phyloP scores from a whole-genome alignment of 306 rosid species.

The Casuarina glauca region DNA sequence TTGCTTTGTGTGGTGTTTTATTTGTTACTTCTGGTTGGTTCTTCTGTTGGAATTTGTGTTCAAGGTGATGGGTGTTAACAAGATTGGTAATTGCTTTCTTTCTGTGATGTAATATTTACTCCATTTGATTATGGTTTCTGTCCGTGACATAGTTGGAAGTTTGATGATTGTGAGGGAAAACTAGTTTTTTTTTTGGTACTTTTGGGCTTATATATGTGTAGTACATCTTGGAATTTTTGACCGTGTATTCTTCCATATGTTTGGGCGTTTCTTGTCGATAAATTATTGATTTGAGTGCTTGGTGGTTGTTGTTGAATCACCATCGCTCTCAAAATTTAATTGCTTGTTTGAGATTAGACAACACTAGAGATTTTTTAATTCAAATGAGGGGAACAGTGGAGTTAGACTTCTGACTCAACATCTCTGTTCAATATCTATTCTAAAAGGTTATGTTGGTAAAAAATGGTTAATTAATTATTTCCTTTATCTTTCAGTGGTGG shows the following conservation, averaged over 20 bases:
- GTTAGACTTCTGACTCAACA: too few relatives aligned
- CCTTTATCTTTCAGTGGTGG: too few relatives aligned
- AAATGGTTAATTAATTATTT: too few relatives aligned
- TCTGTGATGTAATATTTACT: background rate
- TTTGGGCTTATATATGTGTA: slow-evolving; percentile 18
- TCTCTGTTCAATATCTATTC: too few relatives aligned
- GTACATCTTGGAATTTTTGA: slow-evolving; percentile 11
- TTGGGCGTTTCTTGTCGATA: background rate
- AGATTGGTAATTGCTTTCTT: background rate
- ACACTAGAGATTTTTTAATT: too few relatives aligned
- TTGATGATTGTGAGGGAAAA: background rate
- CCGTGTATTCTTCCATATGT: background rate
- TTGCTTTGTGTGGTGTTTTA: background rate
- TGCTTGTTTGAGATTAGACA: too few relatives aligned
- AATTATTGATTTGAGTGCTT: background rate
- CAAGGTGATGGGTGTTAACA: background rate
- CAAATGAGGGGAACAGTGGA: too few relatives aligned
- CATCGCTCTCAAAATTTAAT: too few relatives aligned
- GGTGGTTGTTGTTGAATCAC: background rate
- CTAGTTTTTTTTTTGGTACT: background rate
- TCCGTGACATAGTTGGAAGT: background rate
- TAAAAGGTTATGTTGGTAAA: too few relatives aligned
- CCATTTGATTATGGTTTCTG: slow-evolving; percentile 8
- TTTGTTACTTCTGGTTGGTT: background rate
- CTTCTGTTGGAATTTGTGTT: background rate